A percentile compares a stretch with the other conserved stretches of the same genome.
phyloP scores from a whole-genome alignment of 441 rosid genomes.

The Capsella rubella region DNA sequence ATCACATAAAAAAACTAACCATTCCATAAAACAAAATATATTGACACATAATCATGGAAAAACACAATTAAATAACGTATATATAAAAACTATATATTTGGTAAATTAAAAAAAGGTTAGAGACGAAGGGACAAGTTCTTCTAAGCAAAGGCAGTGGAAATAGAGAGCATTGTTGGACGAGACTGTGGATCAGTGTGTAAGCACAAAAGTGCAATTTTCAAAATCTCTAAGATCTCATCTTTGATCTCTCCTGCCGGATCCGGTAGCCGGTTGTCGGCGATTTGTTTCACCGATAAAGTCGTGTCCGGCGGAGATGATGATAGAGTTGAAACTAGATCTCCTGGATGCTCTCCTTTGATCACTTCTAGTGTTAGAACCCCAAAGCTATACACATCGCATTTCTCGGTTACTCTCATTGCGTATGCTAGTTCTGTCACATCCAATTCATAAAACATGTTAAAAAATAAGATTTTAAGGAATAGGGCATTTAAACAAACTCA shows the following conservation, averaged over 20 bases:
- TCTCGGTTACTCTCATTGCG: slow-evolving; percentile 52
- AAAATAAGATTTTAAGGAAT: background rate
- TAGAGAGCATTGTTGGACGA: slow-evolving; percentile 47
- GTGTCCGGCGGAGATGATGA: slow-evolving; percentile 31
- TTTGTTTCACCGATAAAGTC: slow-evolving; percentile 16
- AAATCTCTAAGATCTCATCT: slow-evolving; percentile 32
- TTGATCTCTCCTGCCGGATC: slow-evolving; percentile 36
- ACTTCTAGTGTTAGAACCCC: slow-evolving; percentile 53
- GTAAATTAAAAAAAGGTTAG: background rate
- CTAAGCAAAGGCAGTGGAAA: slow-evolving; percentile 41
- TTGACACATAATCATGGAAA: background rate
- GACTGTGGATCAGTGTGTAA: slow-evolving; percentile 45
- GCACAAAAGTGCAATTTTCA: slow-evolving; percentile 49
- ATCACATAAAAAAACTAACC: background rate
- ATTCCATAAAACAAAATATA: background rate
- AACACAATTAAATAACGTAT: background rate
- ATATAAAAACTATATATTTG: background rate
- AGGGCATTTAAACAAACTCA: background rate
- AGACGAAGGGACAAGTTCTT: background rate
- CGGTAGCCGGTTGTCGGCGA: slow-evolving; percentile 47
- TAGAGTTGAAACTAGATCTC: slow-evolving; percentile 42
- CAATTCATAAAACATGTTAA: background rate
- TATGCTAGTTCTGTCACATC: slow-evolving; percentile 52
- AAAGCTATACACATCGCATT: slow-evolving; percentile 55
- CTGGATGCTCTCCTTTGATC: slow-evolving; percentile 52